A percentile compares a stretch with the other conserved stretches of the same genome.
Evolutionary conservation across 805 yeast species (phyloP).

Genomic region (Candida glaebosa): DNA sequence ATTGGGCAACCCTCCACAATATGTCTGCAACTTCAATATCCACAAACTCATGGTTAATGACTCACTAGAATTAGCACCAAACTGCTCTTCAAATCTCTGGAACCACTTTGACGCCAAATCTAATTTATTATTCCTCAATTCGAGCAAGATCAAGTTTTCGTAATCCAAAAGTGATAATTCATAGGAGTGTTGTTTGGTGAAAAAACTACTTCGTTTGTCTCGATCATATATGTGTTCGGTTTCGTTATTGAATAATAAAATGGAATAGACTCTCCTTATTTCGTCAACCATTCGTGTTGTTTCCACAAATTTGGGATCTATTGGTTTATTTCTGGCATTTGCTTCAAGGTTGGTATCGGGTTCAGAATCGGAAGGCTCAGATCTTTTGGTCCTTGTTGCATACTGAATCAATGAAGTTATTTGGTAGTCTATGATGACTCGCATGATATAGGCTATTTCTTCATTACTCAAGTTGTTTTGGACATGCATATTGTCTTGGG

Average conservation of each 20-base stretch:
- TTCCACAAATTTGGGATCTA: background rate
- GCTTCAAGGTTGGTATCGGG: too few species aligned
- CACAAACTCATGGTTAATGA: conserved; percentile 33
- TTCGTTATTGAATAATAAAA: conserved; percentile 17
- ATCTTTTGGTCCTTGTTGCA: conserved; percentile 8
- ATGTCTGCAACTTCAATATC: conserved; percentile 30
- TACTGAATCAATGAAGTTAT: conserved; percentile 10
- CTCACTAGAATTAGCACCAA: conserved; percentile 7
- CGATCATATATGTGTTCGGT: conserved; percentile 17
- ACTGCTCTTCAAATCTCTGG: conserved; percentile 26
- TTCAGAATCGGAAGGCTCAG: background rate
- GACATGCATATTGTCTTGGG: conserved; percentile 1
- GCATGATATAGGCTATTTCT: conserved; percentile 20
- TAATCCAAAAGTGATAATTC: conserved; percentile 24
- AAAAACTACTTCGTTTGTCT: conserved; percentile 9
- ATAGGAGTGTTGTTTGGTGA: background rate
- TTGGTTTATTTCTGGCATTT: conserved; percentile 2
- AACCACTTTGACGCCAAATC: conserved; percentile 42
- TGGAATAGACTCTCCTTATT: conserved; percentile 23
- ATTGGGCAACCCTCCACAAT: conserved; percentile 29
- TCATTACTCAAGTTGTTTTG: conserved; percentile 11
- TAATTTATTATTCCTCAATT: conserved; percentile 30
- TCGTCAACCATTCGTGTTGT: background rate
- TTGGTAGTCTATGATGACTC: conserved; percentile 18
- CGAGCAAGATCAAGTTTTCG: conserved; percentile 36